phyloP scores from a whole-genome alignment of 2,329 filamentous ascomycete genomes.

The Penicillium occitanis region DNA sequence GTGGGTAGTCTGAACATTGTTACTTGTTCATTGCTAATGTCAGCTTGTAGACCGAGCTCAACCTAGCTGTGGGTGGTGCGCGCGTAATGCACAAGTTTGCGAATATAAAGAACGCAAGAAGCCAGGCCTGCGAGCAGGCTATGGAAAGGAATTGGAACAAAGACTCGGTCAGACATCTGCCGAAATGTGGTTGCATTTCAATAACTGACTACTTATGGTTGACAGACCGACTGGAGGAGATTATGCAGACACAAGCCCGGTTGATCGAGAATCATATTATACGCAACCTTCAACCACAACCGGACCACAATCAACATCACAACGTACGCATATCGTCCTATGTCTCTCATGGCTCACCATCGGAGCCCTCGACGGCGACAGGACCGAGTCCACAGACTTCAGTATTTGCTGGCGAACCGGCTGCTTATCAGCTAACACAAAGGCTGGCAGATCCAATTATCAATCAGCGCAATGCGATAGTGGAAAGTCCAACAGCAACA shows the following conservation, averaged over 20 bases:
- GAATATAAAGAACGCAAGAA: constrained; percentile 72
- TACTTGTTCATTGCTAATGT: constrained; percentile 1
- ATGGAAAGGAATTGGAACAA: constrained; percentile 71
- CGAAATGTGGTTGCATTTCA: not conserved
- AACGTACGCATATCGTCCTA: constrained; percentile 31
- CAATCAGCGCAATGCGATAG: constrained; percentile 50
- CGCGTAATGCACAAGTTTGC: constrained; percentile 64
- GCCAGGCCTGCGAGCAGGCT: constrained; percentile 64
- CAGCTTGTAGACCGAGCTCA: constrained; percentile 51
- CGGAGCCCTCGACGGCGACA: constrained; percentile 52
- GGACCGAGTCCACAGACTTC: constrained; percentile 58
- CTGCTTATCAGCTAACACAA: constrained; percentile 49
- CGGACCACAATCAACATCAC: constrained; percentile 30
- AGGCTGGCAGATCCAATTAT: constrained; percentile 47
- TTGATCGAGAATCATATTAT: constrained; percentile 61
- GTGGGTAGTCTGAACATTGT: constrained; percentile 28
- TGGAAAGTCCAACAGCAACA: constrained; percentile 38
- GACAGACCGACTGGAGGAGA: constrained; percentile 64
- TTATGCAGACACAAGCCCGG: constrained; percentile 64
- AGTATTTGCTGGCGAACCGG: constrained; percentile 63
- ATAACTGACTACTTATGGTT: not conserved
- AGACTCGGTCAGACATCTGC: constrained; percentile 50
- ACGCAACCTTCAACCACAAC: constrained; percentile 34
- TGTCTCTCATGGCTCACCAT: constrained; percentile 49
- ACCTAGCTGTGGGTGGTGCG: constrained; percentile 69